phyloP scores from a whole-genome alignment of 768 basidiomycete genomes.

The Suillus subaureus region DNA sequence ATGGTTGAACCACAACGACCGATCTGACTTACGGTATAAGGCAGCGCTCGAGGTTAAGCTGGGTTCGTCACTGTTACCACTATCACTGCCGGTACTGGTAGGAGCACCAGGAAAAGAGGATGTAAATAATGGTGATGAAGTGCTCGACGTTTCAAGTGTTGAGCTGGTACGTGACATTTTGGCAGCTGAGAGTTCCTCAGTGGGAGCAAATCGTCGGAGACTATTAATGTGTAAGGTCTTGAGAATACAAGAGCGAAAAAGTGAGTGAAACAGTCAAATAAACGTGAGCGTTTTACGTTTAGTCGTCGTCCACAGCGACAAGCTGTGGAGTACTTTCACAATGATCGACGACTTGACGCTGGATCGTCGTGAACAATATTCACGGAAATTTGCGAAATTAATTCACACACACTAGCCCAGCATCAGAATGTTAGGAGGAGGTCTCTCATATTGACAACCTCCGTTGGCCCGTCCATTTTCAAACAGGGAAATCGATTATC shows the following conservation, averaged over 20 bases:
- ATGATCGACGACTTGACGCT: background rate
- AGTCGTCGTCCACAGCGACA: background rate
- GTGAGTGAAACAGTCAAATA: background rate
- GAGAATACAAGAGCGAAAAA: background rate
- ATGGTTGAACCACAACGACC: background rate
- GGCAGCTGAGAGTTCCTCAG: slow-evolving; percentile 1
- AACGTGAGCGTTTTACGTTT: no score
- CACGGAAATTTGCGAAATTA: slow-evolving; percentile 3
- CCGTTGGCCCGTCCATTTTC: background rate
- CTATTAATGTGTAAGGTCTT: slow-evolving; percentile 22
- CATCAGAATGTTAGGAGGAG: no score
- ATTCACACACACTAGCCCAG: slow-evolving; percentile 2
- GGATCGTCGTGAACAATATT: background rate
- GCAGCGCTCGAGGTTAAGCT: slow-evolving; percentile 24
- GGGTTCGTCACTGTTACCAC: background rate
- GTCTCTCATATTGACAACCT: background rate
- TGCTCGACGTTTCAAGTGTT: background rate
- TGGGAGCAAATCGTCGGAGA: background rate
- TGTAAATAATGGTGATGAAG: background rate
- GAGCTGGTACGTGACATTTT: slow-evolving; percentile 11
- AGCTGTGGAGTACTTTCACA: background rate
- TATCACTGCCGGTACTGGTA: background rate
- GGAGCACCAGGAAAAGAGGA: background rate
- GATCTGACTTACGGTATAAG: slow-evolving; percentile 29
- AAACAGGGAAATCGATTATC: background rate